Conservation (phyloP, 441 rosid species). For the Mallotus japonicus region DNA sequence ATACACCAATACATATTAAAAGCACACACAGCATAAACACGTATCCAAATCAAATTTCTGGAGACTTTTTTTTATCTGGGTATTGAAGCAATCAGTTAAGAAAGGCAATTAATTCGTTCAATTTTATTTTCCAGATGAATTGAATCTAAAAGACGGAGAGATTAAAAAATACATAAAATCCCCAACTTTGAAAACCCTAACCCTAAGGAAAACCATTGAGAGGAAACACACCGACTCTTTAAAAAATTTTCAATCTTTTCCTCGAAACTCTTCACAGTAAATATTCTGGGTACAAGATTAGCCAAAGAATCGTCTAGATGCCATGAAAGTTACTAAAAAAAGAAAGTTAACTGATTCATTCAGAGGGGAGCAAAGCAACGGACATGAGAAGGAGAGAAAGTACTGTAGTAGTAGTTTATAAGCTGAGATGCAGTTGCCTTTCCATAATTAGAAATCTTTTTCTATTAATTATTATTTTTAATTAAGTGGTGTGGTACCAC, state of each 20-base stretch:
- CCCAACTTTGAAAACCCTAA: constrained; percentile 8
- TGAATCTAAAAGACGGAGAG: background rate
- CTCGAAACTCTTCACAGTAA: constrained; percentile 21
- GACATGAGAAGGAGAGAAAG: no score
- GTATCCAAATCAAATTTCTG: background rate
- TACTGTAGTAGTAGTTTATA: no score
- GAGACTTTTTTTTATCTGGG: background rate
- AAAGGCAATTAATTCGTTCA: background rate
- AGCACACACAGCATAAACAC: background rate
- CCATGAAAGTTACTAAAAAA: no score
- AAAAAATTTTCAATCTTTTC: background rate
- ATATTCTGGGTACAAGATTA: background rate
- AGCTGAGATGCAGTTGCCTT: no score
- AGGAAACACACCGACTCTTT: constrained; percentile 11
- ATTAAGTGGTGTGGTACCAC: no score
- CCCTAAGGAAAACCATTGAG: constrained; percentile 1
- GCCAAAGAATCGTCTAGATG: no score
- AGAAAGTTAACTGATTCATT: no score
- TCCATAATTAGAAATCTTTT: no score
- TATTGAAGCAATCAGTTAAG: background rate
- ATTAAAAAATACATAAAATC: background rate
- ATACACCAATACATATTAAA: background rate
- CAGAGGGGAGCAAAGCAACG: no score
- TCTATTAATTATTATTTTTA: no score
- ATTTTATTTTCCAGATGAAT: constrained; percentile 22